These are phyloP conservation scores for Echinosophora koreensis DNA, from an alignment of 306 rosid species.

Conservation along the genomic window DNA sequence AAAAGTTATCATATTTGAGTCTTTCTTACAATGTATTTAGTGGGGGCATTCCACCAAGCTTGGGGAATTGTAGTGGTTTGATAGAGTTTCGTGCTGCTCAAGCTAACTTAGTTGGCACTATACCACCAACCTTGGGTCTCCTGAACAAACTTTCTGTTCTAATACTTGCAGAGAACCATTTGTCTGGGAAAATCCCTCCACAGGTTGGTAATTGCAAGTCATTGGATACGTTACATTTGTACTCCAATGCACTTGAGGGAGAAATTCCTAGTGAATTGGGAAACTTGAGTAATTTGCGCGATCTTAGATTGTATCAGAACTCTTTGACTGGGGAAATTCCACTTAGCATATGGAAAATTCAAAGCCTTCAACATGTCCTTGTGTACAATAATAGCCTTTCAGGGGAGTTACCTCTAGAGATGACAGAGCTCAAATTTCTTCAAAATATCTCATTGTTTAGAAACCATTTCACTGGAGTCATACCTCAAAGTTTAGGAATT, in stretches of 20 bases:
- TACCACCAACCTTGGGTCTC: slow-evolving; percentile 72
- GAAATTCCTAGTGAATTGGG: slow-evolving; percentile 82
- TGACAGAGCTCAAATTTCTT: slow-evolving; percentile 72
- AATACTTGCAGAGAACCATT: slow-evolving; percentile 55
- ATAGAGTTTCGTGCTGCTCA: slow-evolving; percentile 35
- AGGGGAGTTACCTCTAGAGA: slow-evolving; percentile 73
- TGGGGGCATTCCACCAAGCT: slow-evolving; percentile 64
- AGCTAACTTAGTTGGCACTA: slow-evolving; percentile 60
- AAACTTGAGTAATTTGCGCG: slow-evolving; percentile 56
- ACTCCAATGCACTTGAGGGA: slow-evolving; percentile 69
- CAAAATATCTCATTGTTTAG: slow-evolving; percentile 62
- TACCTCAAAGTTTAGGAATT: slow-evolving; percentile 79
- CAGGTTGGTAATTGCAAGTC: slow-evolving; percentile 76
- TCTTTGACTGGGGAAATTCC: slow-evolving; percentile 76
- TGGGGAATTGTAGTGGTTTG: slow-evolving; percentile 71
- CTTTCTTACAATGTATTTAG: slow-evolving; percentile 60
- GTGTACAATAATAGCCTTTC: slow-evolving; percentile 71
- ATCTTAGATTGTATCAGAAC: slow-evolving; percentile 62
- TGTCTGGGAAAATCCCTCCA: slow-evolving; percentile 75
- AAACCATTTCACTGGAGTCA: slow-evolving; percentile 74
- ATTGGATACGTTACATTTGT: slow-evolving; percentile 55
- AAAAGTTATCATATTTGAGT: slow-evolving; percentile 53
- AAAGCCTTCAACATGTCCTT: slow-evolving; percentile 61
- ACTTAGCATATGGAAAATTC: slow-evolving; percentile 78
- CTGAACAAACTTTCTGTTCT: slow-evolving; percentile 51